Conservation (phyloP, 768 basidiomycete genomes). For the Auriscalpium vulgare region DNA sequence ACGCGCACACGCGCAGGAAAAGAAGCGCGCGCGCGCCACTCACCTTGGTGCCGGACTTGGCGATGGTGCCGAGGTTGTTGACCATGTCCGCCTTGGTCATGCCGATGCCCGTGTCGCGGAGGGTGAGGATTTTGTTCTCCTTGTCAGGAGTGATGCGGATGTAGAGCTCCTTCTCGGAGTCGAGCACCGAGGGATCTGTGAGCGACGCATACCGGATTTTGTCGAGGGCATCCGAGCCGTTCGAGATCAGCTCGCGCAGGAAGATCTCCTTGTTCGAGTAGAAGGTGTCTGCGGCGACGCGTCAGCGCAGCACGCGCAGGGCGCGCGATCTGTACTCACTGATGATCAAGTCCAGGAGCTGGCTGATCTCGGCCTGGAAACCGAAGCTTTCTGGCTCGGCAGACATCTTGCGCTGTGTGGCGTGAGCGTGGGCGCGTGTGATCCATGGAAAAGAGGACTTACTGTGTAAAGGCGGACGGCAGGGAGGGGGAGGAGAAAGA, state of each 20-base stretch:
- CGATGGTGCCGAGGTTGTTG: slow-evolving; percentile 97
- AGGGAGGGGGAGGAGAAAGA: slow-evolving; percentile 11
- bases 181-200: slow-evolving; percentile 87
- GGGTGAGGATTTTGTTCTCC: slow-evolving; percentile 84
- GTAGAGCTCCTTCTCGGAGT: slow-evolving; percentile 85
- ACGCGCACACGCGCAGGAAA: background rate
- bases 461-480: slow-evolving; percentile 1
- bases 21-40: slow-evolving; percentile 12
- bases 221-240: slow-evolving; percentile 96
- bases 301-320: slow-evolving; percentile 10
- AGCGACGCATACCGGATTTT: slow-evolving; percentile 97
- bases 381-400: slow-evolving; percentile 70
- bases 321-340: slow-evolving; percentile 44
- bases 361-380: slow-evolving; percentile 99
- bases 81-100: slow-evolving; percentile 99
- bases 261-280: slow-evolving; percentile 99
- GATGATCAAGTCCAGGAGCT: slow-evolving; percentile 97
- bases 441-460: slow-evolving; percentile 4
- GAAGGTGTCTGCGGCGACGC: slow-evolving; percentile 73
- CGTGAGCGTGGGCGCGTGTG: slow-evolving; percentile 12
- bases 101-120: slow-evolving; percentile 95
- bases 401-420: slow-evolving; percentile 42
- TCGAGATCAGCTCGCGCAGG: slow-evolving; percentile 97
- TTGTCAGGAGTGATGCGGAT: slow-evolving; percentile 95
- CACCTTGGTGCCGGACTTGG: slow-evolving; percentile 91